These are phyloP conservation scores for Talaromyces verruculosus DNA, from an alignment of 2,329 filamentous ascomycete genomes.

Conservation along the genomic window DNA sequence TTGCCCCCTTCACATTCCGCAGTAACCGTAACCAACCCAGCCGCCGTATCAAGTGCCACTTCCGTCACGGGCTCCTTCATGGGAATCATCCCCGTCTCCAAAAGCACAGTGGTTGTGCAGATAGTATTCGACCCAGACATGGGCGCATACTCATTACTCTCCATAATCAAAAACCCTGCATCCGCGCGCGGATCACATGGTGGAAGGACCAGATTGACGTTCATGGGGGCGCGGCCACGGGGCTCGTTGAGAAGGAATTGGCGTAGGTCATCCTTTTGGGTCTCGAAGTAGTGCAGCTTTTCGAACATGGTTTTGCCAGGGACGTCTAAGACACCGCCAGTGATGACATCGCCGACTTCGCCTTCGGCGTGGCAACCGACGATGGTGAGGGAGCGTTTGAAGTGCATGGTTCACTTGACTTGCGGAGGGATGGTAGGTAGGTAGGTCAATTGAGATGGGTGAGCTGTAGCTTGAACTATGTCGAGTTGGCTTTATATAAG, in stretches of 20 bases:
- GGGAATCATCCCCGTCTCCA: slow-evolving; percentile 50
- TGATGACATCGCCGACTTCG: slow-evolving; percentile 52
- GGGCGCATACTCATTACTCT: slow-evolving; percentile 48
- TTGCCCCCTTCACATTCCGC: slow-evolving; percentile 47
- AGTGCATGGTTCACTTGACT: slow-evolving; percentile 6
- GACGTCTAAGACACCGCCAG: slow-evolving; percentile 49
- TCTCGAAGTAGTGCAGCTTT: slow-evolving; percentile 47
- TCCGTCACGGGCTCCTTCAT: slow-evolving; percentile 49
- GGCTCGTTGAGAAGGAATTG: slow-evolving; percentile 50
- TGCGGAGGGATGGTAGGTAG: background rate
- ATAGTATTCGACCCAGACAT: slow-evolving; percentile 52
- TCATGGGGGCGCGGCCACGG: slow-evolving; percentile 45
- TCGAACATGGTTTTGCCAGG: slow-evolving; percentile 50
- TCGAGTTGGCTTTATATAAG: too few species aligned
- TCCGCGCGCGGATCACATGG: slow-evolving; percentile 49
- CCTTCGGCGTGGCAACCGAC: slow-evolving; percentile 32
- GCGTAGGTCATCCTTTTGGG: slow-evolving; percentile 43
- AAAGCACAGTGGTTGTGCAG: slow-evolving; percentile 45
- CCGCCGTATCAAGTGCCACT: slow-evolving; percentile 47
- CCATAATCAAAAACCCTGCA: slow-evolving; percentile 50
- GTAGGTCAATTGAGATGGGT: background rate
- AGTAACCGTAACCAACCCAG: slow-evolving; percentile 44
- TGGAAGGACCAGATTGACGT: slow-evolving; percentile 44
- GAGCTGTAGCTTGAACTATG: background rate
- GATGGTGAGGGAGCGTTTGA: slow-evolving; percentile 22